A percentile compares a stretch with the other conserved stretches of the same genome.
Conservation (phyloP, 805 yeast species). For the Hanseniaspora guilliermondii region DNA sequence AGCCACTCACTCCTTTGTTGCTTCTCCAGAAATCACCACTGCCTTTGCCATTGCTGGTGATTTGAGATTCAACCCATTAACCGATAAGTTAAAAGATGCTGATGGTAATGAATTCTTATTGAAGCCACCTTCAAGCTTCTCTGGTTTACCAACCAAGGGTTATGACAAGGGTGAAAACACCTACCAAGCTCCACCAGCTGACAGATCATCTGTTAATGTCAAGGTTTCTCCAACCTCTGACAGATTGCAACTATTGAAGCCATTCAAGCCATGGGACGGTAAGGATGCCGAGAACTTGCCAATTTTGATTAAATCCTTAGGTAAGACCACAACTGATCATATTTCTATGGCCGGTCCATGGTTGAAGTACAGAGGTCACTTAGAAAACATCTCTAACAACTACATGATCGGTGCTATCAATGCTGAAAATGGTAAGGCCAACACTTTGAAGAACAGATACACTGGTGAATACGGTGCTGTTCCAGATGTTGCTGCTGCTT, state of each 20-base stretch:
- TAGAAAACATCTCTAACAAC: conserved; percentile 96
- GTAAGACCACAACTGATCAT: conserved; percentile 98
- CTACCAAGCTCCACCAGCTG: conserved; percentile 92
- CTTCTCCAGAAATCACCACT: conserved; percentile 92
- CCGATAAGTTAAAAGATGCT: conserved; percentile 74
- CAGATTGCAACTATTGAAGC: conserved; percentile 88
- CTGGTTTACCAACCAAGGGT: conserved; percentile 79
- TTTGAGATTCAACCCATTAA: conserved; percentile 90
- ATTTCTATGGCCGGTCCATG: conserved; percentile 99
- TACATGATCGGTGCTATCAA: conserved; percentile 99
- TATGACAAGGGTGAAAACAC: conserved; percentile 90
- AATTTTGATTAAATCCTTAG: conserved; percentile 87
- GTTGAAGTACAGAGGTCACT: conserved; percentile 99
- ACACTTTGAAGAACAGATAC: conserved; percentile 76
- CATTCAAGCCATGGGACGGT: conserved; percentile 94
- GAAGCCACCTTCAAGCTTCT: conserved; percentile 67
- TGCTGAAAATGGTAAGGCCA: conserved; percentile 91
- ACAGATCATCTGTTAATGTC: conserved; percentile 63
- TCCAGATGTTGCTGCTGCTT: conserved; percentile 90
- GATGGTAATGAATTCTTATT: conserved; percentile 86
- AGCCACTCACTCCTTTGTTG: conserved; percentile 90
- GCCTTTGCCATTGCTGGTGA: conserved; percentile 95
- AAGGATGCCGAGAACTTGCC: conserved; percentile 82
- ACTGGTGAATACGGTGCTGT: conserved; percentile 90
- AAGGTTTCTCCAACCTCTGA: conserved; percentile 79